Base-by-base conservation (phyloP, 164 flowering plant species). In the Tetrastigma voinierianum region DNA sequence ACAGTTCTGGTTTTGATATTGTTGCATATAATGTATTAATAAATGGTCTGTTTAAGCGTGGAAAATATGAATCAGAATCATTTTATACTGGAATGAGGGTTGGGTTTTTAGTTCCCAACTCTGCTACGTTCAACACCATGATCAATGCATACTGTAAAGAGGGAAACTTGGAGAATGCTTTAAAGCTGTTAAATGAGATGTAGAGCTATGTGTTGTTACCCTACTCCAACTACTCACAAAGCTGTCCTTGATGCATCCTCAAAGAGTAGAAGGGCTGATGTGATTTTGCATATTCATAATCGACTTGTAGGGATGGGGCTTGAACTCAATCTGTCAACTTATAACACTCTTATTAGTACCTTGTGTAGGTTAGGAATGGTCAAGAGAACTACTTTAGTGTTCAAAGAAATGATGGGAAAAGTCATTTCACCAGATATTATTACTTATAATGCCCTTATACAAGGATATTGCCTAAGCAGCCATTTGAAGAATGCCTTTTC, bases 321-420 rank as follows among this genome's bases (percentile, higher is more conserved):
- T 56, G 51, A 74, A 58, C 79, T 78, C 59, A 64, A 83, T 67
- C 73, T 11, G 46, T 63, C 17, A 54, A 81, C 72, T 58, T 90
- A 81, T 71, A 89, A 92, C 69, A 77, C 77, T 57, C 89, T 95
- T 19, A 87, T 92, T 16, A 63, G 65, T 20, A 69, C 67, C 63
- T 78, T 95, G 25, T 92, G 97, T 77, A 78, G 80, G 58, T 83
- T 79, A 43, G 90, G 93, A 61, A 92, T 92, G 97, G 89, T 94
- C 20, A 77, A 76, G 51, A 83, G 77, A 71, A 97, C 97, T 49
- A 70, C 74, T 67, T 24, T 59, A 66, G 81, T 84, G 13, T 62
- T 90, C 55, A 57, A 82, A 51, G 83, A 82, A 15, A 95, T 95
- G 99, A 72, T 15, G 11, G 55, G 58, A 62, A 77, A 66, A 48